Evolutionary conservation across 768 basidiomycete genomes (phyloP).

Genomic region (Leccinum boreale): DNA sequence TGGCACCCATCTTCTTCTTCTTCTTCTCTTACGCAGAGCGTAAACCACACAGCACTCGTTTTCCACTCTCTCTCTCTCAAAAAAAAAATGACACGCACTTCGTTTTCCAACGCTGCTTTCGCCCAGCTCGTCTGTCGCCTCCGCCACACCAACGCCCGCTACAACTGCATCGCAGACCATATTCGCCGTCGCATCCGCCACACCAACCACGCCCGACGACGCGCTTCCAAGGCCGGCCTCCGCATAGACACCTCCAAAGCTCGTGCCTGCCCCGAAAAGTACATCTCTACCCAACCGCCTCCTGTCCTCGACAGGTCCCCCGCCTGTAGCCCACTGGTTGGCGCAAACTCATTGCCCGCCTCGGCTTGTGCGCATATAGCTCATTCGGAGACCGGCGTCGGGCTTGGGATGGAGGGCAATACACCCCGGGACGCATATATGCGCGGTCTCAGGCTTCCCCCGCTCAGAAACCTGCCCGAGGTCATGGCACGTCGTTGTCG

Average conservation of each 20-base stretch:
- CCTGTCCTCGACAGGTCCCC: constrained; percentile 27
- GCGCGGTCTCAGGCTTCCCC: neutral
- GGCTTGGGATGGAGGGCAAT: no score
- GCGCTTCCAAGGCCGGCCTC: constrained; percentile 43
- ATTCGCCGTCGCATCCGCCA: constrained; percentile 36
- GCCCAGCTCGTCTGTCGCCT: constrained; percentile 41
- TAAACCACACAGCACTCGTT: constrained; percentile 14
- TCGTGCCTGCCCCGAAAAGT: constrained; percentile 33
- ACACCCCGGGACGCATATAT: constrained; percentile 9
- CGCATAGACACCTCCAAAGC: constrained; percentile 43
- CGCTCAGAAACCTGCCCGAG: constrained; percentile 8
- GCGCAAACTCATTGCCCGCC: neutral
- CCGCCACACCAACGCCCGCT: constrained; percentile 42
- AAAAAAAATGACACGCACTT: constrained; percentile 23
- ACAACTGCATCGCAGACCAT: constrained; percentile 37
- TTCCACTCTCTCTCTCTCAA: neutral
- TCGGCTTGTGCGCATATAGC: neutral
- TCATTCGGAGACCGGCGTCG: neutral
- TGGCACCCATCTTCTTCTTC: constrained; percentile 5
- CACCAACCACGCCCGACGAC: constrained; percentile 46
- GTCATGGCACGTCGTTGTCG: neutral
- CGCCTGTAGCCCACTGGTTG: constrained; percentile 32
- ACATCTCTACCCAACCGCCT: constrained; percentile 31
- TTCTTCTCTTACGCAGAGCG: constrained; percentile 7
- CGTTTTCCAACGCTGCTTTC: constrained; percentile 28